Evolutionary conservation across 306 rosid genomes (phyloP), one percentile per base, ranked within the genome.

Genomic region (Abrus pulchellus): DNA sequence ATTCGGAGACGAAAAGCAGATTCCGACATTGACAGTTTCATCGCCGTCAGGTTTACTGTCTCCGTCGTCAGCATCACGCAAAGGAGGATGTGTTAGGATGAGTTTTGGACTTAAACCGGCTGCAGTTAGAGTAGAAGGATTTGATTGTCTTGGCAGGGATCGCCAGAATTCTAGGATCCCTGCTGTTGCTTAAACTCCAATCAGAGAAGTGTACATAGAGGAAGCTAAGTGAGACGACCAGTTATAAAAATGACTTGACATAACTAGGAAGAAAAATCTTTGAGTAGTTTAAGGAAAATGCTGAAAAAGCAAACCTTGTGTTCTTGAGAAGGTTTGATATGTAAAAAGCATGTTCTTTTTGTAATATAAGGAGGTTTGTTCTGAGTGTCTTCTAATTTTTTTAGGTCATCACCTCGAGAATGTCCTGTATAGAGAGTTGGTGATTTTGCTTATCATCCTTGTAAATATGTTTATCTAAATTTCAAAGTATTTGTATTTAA

Each of bases 71-170:
- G 83, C 94, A 1, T 82, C 92, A 0, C 84, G 83, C 6, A 92
- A 94, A 77, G 97, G 92, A 34, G 95, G 90, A 9, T 90, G 89
- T 63, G 89, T 74, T 63, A 94, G 97, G 77, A 74, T 84, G 90
- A 89, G 81, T 67, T 88, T 86, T 34, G 98, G 97, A 47, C 87
- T 77, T 50, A 92, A 90, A 77, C 95, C 95, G 0, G 93, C 94
- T n/a, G 85, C 91, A 32, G 98, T 92, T 94, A 94, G 98, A 88
- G 91, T 94, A 86, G 98, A 94, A 83, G 98, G 98, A 77, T 94
- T 94, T 6, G 97, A 94, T 78, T 91, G 97, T 76, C 98, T 89
- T 77, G 89, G 82, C 69, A 87, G 90, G 93, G 98, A 93, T 87
- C 80, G 88, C 83, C 95, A 89, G 83, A 94, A 85, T 88, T 94